Evolutionary conservation across 2,329 filamentous ascomycete species (phyloP).

Genomic region (Trichoderma semiorbis): DNA sequence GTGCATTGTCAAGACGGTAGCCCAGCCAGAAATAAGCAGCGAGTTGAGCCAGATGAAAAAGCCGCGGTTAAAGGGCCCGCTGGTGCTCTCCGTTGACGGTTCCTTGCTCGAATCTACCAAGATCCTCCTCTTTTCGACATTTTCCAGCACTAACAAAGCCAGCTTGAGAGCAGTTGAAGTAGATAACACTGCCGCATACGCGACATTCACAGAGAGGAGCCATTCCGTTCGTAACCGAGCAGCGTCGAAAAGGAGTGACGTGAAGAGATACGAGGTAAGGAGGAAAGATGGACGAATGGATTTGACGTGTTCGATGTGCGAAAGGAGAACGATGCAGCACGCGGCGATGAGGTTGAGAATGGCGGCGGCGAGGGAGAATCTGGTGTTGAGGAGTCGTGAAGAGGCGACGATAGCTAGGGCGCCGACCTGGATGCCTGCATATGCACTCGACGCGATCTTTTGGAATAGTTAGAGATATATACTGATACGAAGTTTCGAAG

Average conservation of each 20-base stretch:
- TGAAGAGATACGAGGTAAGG: conserved; percentile 30
- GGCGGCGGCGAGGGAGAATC: conserved; percentile 30
- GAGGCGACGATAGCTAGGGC: conserved; percentile 28
- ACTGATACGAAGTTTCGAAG: not conserved
- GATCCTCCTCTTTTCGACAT: conserved; percentile 32
- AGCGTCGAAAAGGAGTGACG: conserved; percentile 32
- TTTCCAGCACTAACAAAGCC: conserved; percentile 28
- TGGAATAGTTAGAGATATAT: not conserved
- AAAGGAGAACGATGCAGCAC: conserved; percentile 27
- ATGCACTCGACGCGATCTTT: conserved; percentile 26
- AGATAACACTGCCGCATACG: conserved; percentile 27
- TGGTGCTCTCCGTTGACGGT: conserved; percentile 49
- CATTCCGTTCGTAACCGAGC: conserved; percentile 33
- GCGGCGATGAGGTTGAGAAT: conserved; percentile 29
- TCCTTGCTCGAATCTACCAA: conserved; percentile 37
- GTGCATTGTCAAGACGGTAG: conserved; percentile 30
- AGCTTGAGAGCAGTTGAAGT: conserved; percentile 26
- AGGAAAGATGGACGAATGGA: conserved; percentile 33
- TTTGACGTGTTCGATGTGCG: conserved; percentile 33
- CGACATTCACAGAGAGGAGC: conserved; percentile 27
- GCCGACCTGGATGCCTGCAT: conserved; percentile 26
- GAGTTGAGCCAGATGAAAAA: conserved; percentile 37
- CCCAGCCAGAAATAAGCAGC: conserved; percentile 48
- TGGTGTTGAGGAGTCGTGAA: conserved; percentile 26
- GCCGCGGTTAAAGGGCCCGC: conserved; percentile 32